phyloP scores from a whole-genome alignment of 2,329 filamentous ascomycete genomes.

The Alternaria consortialis region DNA sequence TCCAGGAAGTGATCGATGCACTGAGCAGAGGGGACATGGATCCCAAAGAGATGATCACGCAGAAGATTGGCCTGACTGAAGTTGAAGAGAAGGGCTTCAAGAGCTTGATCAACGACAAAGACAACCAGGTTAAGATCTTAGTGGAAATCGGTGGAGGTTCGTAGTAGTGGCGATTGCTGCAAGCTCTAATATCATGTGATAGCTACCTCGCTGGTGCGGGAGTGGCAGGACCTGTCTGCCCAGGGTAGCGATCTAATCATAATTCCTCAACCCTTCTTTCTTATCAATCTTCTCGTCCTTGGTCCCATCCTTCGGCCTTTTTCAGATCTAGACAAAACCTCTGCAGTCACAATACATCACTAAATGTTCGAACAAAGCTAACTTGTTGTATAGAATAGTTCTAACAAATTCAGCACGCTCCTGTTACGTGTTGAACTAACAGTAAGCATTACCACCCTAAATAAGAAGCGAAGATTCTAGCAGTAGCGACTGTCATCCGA shows the following conservation, averaged over 20 bases:
- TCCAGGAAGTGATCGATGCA: constrained; percentile 57
- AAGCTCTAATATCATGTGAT: neutral
- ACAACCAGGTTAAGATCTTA: constrained; percentile 60
- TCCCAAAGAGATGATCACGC: constrained; percentile 60
- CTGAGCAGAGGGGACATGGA: constrained; percentile 56
- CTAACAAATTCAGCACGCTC: neutral
- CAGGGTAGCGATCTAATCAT: neutral
- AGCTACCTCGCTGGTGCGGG: neutral
- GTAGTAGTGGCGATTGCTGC: neutral
- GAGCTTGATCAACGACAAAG: constrained; percentile 59
- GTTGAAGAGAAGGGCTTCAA: constrained; percentile 60
- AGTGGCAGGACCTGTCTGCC: neutral
- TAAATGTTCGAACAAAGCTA: no score
- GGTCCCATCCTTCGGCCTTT: neutral
- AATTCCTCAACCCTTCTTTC: neutral
- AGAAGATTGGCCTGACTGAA: constrained; percentile 56
- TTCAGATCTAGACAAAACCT: neutral
- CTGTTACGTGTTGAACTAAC: neutral
- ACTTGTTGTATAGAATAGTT: neutral
- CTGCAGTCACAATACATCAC: neutral
- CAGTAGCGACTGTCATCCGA: neutral
- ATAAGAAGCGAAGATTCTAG: neutral
- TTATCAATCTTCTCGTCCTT: neutral
- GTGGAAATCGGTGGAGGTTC: constrained; percentile 50
- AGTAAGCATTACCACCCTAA: neutral